Evolutionary conservation across 2,329 filamentous ascomycete genomes (phyloP), one percentile per base, ranked within the genome.

Genomic region (Colletotrichum chrysophilum): DNA sequence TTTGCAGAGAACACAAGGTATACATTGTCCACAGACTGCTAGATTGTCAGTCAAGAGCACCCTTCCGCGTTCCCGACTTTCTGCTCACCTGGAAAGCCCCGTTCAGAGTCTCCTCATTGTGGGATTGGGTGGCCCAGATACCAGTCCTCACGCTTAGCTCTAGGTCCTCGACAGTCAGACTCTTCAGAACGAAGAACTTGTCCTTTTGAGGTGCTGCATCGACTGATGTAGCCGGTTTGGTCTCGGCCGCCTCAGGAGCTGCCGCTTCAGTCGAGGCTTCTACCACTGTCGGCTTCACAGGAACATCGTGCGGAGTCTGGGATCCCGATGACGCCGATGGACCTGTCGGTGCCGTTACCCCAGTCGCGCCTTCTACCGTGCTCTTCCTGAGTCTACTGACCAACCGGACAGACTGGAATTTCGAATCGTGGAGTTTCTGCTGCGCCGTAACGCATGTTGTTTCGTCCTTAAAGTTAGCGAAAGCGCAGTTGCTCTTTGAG

Each of bases 1-100:
- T 98, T 98, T 14, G 96, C 96, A 2, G 96, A 98, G 83, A 98
- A 98, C 16, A 98, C 92, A 34, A 98, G 88, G 81, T 96, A 98
- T 2, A 98, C 96, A 80, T 94, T 95, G 69, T 97, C 95, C 16
- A 93, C 91, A 12, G 89, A 87, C 96, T 98, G 76, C 66, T 75
- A 34, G 14, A 71, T 68, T 64, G 24, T 70, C 77, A 76, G 55
- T 28, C 13, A 61, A n/a, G 38, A 16, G 58, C 24, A 55, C 67
- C 12, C 13, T n/a, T 34, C 36, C 60, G 56, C 32, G 16, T 14
- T 3, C 5, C 12, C 13, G 7, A 12, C 13, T 21, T 9, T 28
- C 6, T 16, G 80, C 88, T 81, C 84, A 96, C 96, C 87, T 94
- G 90, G 83, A 94, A 98, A 0, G 96, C 96, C 71, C 91, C 90